Conservation (phyloP, 129 eudicot genomes). For the Mikania micrantha region DNA sequence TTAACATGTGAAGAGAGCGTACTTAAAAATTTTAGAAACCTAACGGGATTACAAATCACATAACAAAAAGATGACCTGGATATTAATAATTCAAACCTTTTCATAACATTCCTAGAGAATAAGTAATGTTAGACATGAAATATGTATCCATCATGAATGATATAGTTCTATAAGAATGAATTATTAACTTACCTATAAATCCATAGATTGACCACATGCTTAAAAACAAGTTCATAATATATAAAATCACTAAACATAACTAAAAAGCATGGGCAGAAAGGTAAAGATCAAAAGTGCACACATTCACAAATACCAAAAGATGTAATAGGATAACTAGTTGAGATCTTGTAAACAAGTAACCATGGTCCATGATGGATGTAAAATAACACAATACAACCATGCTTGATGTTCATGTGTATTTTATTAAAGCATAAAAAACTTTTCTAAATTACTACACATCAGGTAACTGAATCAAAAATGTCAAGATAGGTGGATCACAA, state of each 20-base stretch:
- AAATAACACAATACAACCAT: not conserved
- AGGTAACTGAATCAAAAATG: not conserved
- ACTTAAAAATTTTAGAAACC: not conserved
- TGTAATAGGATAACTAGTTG: not conserved
- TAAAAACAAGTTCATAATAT: too few relatives aligned
- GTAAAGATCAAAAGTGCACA: not conserved
- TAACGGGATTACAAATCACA: not conserved
- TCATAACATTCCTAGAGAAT: not conserved
- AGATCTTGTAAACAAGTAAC: not conserved
- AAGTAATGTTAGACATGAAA: not conserved
- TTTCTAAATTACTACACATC: not conserved
- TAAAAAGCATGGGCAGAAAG: not conserved
- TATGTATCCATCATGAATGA: not conserved
- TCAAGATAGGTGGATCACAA: not conserved
- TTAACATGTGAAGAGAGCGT: conserved; percentile 1
- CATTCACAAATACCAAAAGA: not conserved
- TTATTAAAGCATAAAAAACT: not conserved
- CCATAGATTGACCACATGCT: not conserved
- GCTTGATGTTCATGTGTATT: too few relatives aligned
- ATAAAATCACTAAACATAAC: not conserved
- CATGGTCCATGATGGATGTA: not conserved
- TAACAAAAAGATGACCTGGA: not conserved
- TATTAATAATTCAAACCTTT: not conserved
- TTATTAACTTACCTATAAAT: not conserved
- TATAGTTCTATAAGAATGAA: not conserved